These are phyloP conservation scores for Capronia coronata DNA, from an alignment of 2,329 filamentous ascomycete genomes.

Conservation along the genomic window DNA sequence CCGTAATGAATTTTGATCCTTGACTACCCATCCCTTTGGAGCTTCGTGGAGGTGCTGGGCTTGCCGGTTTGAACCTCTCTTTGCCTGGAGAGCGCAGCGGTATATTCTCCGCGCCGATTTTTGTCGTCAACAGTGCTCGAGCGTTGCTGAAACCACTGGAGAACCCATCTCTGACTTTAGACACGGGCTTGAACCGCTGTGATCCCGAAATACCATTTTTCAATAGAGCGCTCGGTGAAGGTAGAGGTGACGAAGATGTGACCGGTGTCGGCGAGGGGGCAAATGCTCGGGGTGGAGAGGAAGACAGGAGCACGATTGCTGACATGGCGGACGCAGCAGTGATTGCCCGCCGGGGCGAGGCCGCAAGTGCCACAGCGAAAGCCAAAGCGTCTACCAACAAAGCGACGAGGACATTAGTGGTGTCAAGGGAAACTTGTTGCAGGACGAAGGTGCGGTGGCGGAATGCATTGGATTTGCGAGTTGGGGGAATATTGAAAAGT, in stretches of 20 bases:
- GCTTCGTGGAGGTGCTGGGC: conserved; percentile 2
- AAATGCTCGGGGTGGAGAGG: conserved; percentile 35
- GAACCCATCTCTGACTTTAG: conserved; percentile 21
- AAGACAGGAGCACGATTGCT: conserved; percentile 38
- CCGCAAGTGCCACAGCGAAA: conserved; percentile 17
- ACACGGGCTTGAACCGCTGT: conserved; percentile 16
- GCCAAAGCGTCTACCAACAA: background rate
- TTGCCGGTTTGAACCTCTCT: conserved; percentile 12
- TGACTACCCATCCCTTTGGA: background rate
- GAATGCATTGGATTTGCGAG: no score
- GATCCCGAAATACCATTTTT: conserved; percentile 3
- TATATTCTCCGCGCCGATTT: conserved; percentile 17
- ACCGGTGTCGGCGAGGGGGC: conserved; percentile 32
- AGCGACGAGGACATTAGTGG: background rate
- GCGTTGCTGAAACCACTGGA: conserved; percentile 14
- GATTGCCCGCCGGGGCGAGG: conserved; percentile 20
- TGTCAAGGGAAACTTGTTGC: background rate
- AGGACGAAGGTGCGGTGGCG: background rate
- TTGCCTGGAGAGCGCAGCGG: conserved; percentile 10
- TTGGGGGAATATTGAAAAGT: no score
- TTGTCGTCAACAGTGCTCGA: conserved; percentile 14
- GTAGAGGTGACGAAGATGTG: conserved; percentile 29
- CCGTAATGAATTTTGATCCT: background rate
- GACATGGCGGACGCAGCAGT: conserved; percentile 27
- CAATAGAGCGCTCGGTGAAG: conserved; percentile 30